Evolutionary conservation across 179 eudicot genomes (phyloP).

Genomic region (Beta lomatogona): DNA sequence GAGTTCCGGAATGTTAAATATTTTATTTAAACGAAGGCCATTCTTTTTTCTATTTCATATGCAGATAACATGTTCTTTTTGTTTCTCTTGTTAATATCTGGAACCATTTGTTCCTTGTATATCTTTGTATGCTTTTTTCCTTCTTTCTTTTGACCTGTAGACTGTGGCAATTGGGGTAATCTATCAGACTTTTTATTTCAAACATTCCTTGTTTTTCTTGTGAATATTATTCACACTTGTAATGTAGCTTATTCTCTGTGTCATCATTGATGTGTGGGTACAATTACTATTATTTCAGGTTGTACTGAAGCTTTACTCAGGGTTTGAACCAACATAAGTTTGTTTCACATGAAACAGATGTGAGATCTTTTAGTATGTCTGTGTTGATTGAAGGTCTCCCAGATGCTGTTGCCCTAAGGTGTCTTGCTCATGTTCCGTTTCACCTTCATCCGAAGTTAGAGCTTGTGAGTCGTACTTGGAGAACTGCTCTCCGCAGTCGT

Average conservation of each 20-base stretch:
- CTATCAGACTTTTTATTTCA: not conserved
- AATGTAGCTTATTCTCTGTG: not conserved
- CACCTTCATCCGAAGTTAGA: slow-evolving; percentile 72
- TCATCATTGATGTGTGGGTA: not conserved
- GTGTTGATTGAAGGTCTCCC: slow-evolving; percentile 94
- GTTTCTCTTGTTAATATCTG: not conserved
- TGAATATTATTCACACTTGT: not conserved
- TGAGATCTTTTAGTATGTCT: slow-evolving; percentile 49
- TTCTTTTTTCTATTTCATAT: not conserved
- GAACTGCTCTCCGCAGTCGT: slow-evolving; percentile 67
- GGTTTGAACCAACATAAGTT: slow-evolving; percentile 9
- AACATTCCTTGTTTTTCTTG: not conserved
- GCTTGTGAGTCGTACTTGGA: slow-evolving; percentile 85
- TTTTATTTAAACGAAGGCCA: too few relatives aligned
- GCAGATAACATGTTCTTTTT: not conserved
- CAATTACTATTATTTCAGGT: slow-evolving; percentile 24
- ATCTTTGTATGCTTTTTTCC: not conserved
- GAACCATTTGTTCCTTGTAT: not conserved
- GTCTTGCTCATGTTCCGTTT: slow-evolving; percentile 92
- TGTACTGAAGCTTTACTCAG: slow-evolving; percentile 14
- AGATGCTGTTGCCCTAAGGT: slow-evolving; percentile 85
- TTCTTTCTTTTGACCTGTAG: not conserved
- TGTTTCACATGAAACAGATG: slow-evolving; percentile 10
- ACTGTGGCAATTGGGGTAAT: not conserved
- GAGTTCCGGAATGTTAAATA: not conserved